phyloP scores from a whole-genome alignment of 441 rosid genomes.

The Eruca vesicaria region DNA sequence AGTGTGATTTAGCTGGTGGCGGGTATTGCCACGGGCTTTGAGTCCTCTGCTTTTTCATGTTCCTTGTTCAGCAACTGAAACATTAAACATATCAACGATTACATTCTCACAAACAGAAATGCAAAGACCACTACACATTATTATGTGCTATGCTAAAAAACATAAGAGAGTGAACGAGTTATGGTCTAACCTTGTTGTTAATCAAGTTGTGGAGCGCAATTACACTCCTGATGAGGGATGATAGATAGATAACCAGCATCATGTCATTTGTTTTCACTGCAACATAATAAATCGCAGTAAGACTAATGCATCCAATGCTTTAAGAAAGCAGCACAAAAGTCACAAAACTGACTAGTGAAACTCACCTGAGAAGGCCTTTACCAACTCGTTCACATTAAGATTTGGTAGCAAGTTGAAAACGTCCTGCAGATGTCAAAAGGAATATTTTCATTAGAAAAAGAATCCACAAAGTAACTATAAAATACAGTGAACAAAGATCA shows the following conservation, averaged over 20 bases:
- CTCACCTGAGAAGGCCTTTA: conserved; percentile 78
- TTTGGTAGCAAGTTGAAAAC: conserved; percentile 83
- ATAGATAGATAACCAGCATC: conserved; percentile 64
- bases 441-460: conserved; percentile 7
- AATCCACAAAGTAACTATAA: not conserved
- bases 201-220: conserved; percentile 65
- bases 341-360: not conserved
- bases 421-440: conserved; percentile 43
- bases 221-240: conserved; percentile 62
- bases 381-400: conserved; percentile 68
- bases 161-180: not conserved
- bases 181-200: conserved; percentile 56
- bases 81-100: conserved; percentile 2
- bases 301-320: not conserved
- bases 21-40: conserved; percentile 46
- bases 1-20: conserved; percentile 34
- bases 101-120: not conserved
- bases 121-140: not conserved
- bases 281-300: not conserved
- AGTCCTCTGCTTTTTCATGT: conserved; percentile 63
- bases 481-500: not conserved
- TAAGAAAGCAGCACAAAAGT: not conserved
- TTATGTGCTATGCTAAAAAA: not conserved
- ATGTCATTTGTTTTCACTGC: conserved; percentile 71
- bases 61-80: conserved; percentile 63